These are phyloP conservation scores for Starmerella vitae DNA, from an alignment of 805 yeast species.

Conservation along the genomic window DNA sequence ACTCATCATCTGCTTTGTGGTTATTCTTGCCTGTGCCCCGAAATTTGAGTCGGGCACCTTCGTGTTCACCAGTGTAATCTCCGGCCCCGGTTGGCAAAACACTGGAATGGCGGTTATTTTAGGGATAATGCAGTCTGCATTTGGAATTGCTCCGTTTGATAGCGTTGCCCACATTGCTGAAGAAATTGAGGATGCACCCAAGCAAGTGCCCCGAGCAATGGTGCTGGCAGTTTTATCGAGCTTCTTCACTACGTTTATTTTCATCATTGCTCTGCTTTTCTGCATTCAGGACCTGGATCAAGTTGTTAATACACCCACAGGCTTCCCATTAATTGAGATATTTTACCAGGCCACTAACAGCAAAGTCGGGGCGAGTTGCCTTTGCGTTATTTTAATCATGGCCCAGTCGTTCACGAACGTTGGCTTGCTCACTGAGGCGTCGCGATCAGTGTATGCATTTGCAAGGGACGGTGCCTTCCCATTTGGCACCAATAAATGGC, in stretches of 20 bases:
- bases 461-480: conserved; percentile 53
- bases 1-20: conserved; percentile 40
- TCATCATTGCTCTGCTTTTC: conserved; percentile 34
- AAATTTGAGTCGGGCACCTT: conserved; percentile 38
- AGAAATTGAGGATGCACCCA: conserved; percentile 45
- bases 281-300: conserved; percentile 40
- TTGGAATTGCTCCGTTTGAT: conserved; percentile 58
- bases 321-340: conserved; percentile 51
- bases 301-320: conserved; percentile 39
- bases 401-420: conserved; percentile 48
- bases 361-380: conserved; percentile 38
- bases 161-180: conserved; percentile 63
- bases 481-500: conserved; percentile 33
- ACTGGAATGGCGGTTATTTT: conserved; percentile 50
- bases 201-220: conserved; percentile 48
- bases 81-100: conserved; percentile 50
- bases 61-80: conserved; percentile 42
- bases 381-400: conserved; percentile 37
- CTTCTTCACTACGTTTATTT: conserved; percentile 36
- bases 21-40: conserved; percentile 39
- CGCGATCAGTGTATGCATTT: conserved; percentile 55
- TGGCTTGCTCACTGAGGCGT: conserved; percentile 55
- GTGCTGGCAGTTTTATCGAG: conserved; percentile 53
- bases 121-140: conserved; percentile 59
- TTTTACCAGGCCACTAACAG: conserved; percentile 43